Base-by-base conservation (phyloP, 257 asterid genomes). In the Sherardia arvensis region DNA sequence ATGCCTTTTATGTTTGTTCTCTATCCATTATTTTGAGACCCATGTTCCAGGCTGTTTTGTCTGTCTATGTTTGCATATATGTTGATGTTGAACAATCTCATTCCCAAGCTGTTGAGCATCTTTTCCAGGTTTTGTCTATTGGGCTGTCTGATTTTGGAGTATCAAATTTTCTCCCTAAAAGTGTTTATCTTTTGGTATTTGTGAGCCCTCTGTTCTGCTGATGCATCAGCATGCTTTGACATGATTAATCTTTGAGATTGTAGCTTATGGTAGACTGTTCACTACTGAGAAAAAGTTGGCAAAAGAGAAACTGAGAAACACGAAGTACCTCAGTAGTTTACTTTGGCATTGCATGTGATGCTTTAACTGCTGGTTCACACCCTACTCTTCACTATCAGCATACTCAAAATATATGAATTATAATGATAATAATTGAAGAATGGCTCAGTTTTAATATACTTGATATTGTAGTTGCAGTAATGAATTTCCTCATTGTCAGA, bases 1-100 rank as follows among this genome's bases (percentile, higher is more conserved):
- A 65, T 18, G 53, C 17, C 20, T 26, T 67, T 9, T 67, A 8
- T 66, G 26, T 66, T 34, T 66, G 51, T 45, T 30, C 48, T 34
- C 9, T n/a, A 36, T 12, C 47, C 45, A 18, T 57, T 14, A n/a
- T n/a, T 30, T 10, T 57, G 17, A 17, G 59, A 25, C 17, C n/a
- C 21, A 5, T 18, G 21, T 11, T 26, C 54, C 22, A 26, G 7
- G 49, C 14, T 18, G 36, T 7, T 33, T 59, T 22, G 10, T 30
- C 21, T 53, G 56, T n/a, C 38, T 23, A 18, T 53, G 26, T 22
- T 36, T 60, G 55, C 23, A 17, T 49, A 25, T 49, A 25, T 14
- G 11, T 23, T 12, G 22, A 49, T 32, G 30, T 9, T 49, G 66
- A 63, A 22, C 47, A 21, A 18, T n/a, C 43, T 5, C 54, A 49